Evolutionary conservation across 2,329 filamentous ascomycete genomes (phyloP), one percentile per base, ranked within the genome.

Genomic region (Cladophialophora bantiana): DNA sequence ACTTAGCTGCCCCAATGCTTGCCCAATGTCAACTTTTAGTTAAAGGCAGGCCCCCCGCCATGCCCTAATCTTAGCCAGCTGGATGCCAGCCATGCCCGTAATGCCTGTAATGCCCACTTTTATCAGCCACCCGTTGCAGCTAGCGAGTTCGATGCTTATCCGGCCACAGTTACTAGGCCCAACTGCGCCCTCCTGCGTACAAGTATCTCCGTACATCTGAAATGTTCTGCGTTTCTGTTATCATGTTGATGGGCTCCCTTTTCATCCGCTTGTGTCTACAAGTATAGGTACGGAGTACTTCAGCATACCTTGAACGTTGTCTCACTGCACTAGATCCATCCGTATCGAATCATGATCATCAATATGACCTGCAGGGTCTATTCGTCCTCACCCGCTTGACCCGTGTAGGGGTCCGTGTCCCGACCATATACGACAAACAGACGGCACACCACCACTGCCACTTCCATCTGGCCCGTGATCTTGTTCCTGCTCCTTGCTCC

Each of bases 41-140:
- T 57, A 58, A 64, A 52, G 34, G 52, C 7, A 31, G 45, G 26
- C 26, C 26, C 26, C 52, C 34, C 18, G 2, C 54, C 36, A 36
- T 58, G 61, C 53, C 61, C 61, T 64, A 64, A 61, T 61, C 59
- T 61, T 61, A 61, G 59, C 45, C 59, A 26, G 45, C 18, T 12
- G 18, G 10, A 26, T 9, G 45, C 45, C 52, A 13, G 45, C 45
- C 59, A 53, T 61, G 59, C 59, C 45, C 45, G 36, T 26, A 2
- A 2, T 26, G 26, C 26, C 26, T 26, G 45, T 13, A 18, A 53
- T n/a, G 35, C 45, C 59, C 59, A 53, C 59, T 61, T 60, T 61
- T 61, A 20, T 15, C 12, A 20, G 45, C 10, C 34, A 18, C 57
- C 45, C 12, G 20, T 9, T 34, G 53, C 31, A 31, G 26, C 56